Conservation (phyloP, 306 rosid genomes). For the Inga laurina region DNA sequence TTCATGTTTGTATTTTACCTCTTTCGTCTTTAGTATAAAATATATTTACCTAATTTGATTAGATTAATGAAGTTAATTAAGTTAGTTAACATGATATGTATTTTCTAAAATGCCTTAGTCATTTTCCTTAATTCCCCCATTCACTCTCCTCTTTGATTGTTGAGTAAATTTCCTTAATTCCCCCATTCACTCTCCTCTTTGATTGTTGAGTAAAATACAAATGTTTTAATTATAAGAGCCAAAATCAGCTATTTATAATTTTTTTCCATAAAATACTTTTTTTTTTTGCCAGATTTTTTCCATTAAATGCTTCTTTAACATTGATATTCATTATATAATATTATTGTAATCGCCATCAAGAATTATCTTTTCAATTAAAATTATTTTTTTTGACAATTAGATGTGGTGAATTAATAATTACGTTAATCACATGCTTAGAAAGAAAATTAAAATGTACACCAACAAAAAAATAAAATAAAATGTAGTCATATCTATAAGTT, state of each 20-base stretch:
- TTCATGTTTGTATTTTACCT: not conserved
- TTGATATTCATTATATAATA: not conserved
- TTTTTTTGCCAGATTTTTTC: not conserved
- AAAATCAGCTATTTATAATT: not conserved
- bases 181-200: too few relatives aligned
- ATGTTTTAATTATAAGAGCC: not conserved
- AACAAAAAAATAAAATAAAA: not conserved
- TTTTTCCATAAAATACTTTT: not conserved
- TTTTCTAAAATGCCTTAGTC: too few relatives aligned
- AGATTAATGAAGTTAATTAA: too few relatives aligned
- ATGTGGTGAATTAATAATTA: not conserved
- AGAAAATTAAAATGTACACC: not conserved
- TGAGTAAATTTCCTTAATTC: not conserved
- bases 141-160: too few relatives aligned
- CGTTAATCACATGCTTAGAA: not conserved
- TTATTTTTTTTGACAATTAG: not conserved
- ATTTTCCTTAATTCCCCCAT: too few relatives aligned
- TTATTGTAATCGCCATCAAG: not conserved
- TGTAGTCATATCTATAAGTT: not conserved
- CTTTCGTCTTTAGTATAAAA: too few relatives aligned
- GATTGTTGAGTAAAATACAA: not conserved
- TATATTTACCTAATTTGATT: too few relatives aligned
- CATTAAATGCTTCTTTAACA: not conserved
- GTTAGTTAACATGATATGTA: too few relatives aligned
- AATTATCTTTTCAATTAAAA: not conserved